Evolutionary conservation across 257 asterid species (phyloP), one percentile per base, ranked within the genome.

Genomic region (Scutellaria baicalensis): DNA sequence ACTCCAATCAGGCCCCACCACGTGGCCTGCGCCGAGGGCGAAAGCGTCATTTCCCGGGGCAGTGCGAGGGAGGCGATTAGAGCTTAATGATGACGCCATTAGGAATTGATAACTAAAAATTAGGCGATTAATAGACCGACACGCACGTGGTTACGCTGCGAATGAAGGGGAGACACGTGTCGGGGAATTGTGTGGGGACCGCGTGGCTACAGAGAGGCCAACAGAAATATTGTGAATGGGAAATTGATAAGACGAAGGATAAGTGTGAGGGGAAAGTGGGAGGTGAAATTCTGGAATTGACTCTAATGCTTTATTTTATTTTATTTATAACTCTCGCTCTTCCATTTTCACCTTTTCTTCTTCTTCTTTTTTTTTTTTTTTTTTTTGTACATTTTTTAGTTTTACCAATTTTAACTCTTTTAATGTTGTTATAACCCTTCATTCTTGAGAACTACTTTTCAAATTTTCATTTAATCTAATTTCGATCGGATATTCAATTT

Each of bases 91-190:
- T 70, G 85, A 81, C 81, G 73, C 58, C 56, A 69, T 68, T 74
- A 67, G 79, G 72, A 60, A 71, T 18, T 75, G 73, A 57, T 47
- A 80, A 69, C 78, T 38, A 49, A 83, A 73, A 70, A 70, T 80
- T 78, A 73, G 85, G 85, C 82, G 73, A 74, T 67, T 83, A 66
- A 77, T 77, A 72, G 79, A 77, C 76, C 76, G 85, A 85, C 86
- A 83, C 83, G 77, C 86, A 54, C 71, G 64, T 81, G 75, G 17
- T 62, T 33, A 1, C 5, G 0, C 0, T 1, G 6, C 75, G 23
- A 72, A 76, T 74, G 56, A 31, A 2, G 0, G 31, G 13, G 4
- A 0, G 74, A 82, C 82, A 76, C 80, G 82, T 76, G 82, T 57
- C 23, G 2, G 18, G 36, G 12, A 2, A 2, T 13, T 9, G 23